These are phyloP conservation scores for Amphicarpaea edgeworthii DNA, from an alignment of 306 rosid genomes.

Conservation along the genomic window DNA sequence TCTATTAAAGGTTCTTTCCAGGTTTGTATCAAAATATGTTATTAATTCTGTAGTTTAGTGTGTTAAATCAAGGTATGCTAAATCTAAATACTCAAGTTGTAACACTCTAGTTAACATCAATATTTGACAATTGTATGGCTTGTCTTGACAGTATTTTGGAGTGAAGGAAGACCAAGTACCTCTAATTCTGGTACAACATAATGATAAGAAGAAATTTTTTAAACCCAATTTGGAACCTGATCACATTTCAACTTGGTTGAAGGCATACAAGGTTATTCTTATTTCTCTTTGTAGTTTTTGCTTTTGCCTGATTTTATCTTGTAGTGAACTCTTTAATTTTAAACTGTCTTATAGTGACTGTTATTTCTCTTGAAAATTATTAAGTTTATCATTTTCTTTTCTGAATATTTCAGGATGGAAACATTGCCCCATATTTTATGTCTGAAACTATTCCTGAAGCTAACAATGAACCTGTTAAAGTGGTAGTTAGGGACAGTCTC, in stretches of 20 bases:
- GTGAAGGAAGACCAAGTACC: constrained; percentile 83
- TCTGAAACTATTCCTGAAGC: constrained; percentile 88
- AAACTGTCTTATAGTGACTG: neutral
- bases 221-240: constrained; percentile 71
- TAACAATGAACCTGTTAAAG: constrained; percentile 89
- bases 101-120: constrained; percentile 4
- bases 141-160: constrained; percentile 76
- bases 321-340: neutral
- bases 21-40: constrained; percentile 55
- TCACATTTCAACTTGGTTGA: constrained; percentile 74
- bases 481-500: constrained; percentile 77
- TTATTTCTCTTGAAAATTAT: constrained; percentile 1
- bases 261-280: constrained; percentile 76
- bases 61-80: neutral
- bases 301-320: neutral
- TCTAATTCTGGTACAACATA: constrained; percentile 71
- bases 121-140: constrained; percentile 40
- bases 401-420: constrained; percentile 72
- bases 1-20: constrained; percentile 78
- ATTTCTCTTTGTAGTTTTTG: constrained; percentile 6
- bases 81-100: neutral
- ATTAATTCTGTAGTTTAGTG: neutral
- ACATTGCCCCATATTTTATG: constrained; percentile 61
- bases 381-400: constrained; percentile 23
- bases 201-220: constrained; percentile 69